phyloP scores from a whole-genome alignment of 805 yeast genomes.

The Yarrowia osloensis region DNA sequence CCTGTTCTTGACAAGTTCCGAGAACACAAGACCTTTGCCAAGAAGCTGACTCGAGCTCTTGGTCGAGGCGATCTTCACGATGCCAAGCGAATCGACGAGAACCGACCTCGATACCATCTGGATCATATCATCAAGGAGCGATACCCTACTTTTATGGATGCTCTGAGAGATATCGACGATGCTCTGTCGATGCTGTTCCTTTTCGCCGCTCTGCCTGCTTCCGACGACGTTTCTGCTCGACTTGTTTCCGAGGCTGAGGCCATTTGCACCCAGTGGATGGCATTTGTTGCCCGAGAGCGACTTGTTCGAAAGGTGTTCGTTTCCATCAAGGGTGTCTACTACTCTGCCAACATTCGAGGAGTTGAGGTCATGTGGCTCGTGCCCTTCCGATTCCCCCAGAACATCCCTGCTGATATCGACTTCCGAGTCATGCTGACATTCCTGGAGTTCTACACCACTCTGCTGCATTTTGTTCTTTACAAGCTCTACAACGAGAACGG shows the following conservation, averaged over 20 bases:
- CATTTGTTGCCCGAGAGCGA: slow-evolving; percentile 84
- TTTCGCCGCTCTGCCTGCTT: slow-evolving; percentile 93
- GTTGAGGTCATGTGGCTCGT: slow-evolving; percentile 95
- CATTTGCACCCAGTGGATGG: slow-evolving; percentile 93
- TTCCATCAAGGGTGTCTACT: slow-evolving; percentile 95
- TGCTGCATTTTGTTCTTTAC: slow-evolving; percentile 82
- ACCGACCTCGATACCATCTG: slow-evolving; percentile 80
- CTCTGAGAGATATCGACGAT: slow-evolving; percentile 90
- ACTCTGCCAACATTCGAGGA: slow-evolving; percentile 85
- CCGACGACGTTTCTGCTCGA: slow-evolving; percentile 73
- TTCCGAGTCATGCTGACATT: slow-evolving; percentile 96
- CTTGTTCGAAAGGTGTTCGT: slow-evolving; percentile 86
- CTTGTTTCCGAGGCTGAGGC: slow-evolving; percentile 86
- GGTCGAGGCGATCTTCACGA: slow-evolving; percentile 89
- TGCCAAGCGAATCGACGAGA: slow-evolving; percentile 81
- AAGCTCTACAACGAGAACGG: slow-evolving; percentile 83
- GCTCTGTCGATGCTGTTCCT: slow-evolving; percentile 92
- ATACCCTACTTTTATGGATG: slow-evolving; percentile 91
- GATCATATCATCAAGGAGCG: slow-evolving; percentile 93
- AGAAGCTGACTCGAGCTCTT: slow-evolving; percentile 82
- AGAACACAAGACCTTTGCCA: slow-evolving; percentile 92
- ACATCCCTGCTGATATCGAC: slow-evolving; percentile 90
- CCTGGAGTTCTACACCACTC: slow-evolving; percentile 91
- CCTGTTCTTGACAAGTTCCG: slow-evolving; percentile 89
- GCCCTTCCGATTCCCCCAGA: slow-evolving; percentile 95